phyloP scores from a whole-genome alignment of 306 rosid species.

The Cucumis cinereus region DNA sequence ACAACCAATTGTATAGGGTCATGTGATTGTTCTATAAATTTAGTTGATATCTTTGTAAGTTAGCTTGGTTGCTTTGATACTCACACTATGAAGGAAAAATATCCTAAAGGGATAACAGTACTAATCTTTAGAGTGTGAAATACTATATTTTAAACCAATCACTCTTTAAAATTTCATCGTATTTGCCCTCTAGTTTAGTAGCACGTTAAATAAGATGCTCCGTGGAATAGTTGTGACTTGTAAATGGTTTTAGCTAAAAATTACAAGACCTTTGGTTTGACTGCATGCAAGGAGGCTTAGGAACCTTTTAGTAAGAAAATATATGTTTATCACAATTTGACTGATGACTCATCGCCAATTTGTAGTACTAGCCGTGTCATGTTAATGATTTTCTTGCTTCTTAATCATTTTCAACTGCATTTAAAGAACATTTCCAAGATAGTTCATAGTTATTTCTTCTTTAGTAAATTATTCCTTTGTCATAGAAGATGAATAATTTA shows the following conservation, averaged over 20 bases:
- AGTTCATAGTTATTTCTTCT: not conserved
- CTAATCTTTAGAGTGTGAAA: not conserved
- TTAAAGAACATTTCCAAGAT: not conserved
- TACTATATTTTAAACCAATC: not conserved
- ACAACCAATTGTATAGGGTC: not conserved
- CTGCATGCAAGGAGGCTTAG: not conserved
- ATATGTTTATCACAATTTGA: not conserved
- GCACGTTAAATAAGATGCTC: not conserved
- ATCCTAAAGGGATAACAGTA: not conserved
- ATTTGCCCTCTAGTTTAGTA: not conserved
- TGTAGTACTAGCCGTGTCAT: not conserved
- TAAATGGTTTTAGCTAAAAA: not conserved
- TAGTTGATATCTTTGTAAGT: not conserved
- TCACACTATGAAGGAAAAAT: not conserved
- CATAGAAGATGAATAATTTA: not conserved
- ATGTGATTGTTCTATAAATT: not conserved
- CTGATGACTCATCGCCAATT: not conserved
- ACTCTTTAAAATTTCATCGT: not conserved
- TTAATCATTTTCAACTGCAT: not conserved
- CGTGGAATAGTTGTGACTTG: not conserved
- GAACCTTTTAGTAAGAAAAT: not conserved
- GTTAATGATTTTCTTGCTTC: not conserved
- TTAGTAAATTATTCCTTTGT: not conserved
- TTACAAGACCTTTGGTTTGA: not conserved
- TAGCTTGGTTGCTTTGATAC: not conserved